These are phyloP conservation scores for Tilletia indica DNA, from an alignment of 1,284 basidiomycete genomes.

Conservation along the genomic window DNA sequence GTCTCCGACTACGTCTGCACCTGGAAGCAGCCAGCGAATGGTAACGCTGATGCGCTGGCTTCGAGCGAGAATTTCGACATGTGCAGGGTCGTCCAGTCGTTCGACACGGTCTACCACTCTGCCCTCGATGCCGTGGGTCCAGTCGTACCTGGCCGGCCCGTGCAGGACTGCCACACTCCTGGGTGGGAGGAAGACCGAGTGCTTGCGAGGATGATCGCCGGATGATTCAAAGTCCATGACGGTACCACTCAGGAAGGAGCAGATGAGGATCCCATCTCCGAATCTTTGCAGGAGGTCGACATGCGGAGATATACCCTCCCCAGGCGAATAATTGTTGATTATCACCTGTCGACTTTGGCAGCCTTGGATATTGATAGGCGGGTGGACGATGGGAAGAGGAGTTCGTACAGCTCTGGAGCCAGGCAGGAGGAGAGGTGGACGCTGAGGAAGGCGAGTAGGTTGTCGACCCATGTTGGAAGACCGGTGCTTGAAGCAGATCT, in stretches of 20 bases:
- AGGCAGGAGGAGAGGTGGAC: neutral
- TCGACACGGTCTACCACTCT: slow-evolving; percentile 25
- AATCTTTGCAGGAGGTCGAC: slow-evolving; percentile 59
- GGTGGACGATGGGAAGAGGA: slow-evolving; percentile 15
- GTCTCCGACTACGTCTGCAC: slow-evolving; percentile 35
- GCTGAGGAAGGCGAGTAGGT: neutral
- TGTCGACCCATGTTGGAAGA: slow-evolving; percentile 8
- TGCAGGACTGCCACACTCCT: slow-evolving; percentile 56
- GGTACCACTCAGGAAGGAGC: slow-evolving; percentile 34
- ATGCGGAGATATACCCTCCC: slow-evolving; percentile 58
- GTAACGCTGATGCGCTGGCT: slow-evolving; percentile 39
- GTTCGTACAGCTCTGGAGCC: slow-evolving; percentile 1
- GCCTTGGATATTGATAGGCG: neutral
- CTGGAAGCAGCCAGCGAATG: slow-evolving; percentile 37
- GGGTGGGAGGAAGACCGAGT: slow-evolving; percentile 56
- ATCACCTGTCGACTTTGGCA: slow-evolving; percentile 53
- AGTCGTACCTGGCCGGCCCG: slow-evolving; percentile 58
- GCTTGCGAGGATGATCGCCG: neutral
- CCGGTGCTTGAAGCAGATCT: neutral
- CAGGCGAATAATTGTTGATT: slow-evolving; percentile 59
- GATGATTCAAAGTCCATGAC: slow-evolving; percentile 37
- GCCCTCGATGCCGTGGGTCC: slow-evolving; percentile 58
- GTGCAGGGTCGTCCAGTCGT: neutral
- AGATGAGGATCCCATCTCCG: slow-evolving; percentile 49
- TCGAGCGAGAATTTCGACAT: slow-evolving; percentile 20